phyloP scores from a whole-genome alignment of 768 basidiomycete species.

The Leccinum pellstonianum region DNA sequence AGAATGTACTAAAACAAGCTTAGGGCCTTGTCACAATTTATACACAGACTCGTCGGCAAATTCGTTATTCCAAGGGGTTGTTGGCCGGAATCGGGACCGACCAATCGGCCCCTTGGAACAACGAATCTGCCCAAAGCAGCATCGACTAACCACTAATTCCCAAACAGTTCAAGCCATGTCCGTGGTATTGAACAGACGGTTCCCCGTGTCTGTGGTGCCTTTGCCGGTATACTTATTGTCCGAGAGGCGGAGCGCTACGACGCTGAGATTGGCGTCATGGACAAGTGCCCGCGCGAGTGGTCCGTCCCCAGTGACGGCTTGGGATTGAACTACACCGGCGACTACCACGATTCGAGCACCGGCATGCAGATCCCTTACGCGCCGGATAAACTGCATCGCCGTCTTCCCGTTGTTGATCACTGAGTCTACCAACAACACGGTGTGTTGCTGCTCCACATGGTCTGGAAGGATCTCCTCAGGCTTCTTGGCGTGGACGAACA shows the following conservation, averaged over 20 bases:
- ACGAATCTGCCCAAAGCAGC: too few relatives aligned
- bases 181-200: constrained; percentile 15
- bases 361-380: constrained; percentile 10
- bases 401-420: constrained; percentile 15
- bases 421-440: constrained; percentile 18
- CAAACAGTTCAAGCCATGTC: constrained; percentile 10
- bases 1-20: too few relatives aligned
- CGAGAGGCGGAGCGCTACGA: constrained; percentile 14
- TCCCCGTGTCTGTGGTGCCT: constrained; percentile 15
- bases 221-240: constrained; percentile 16
- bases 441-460: constrained; percentile 12
- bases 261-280: constrained; percentile 14
- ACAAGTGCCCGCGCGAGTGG: constrained; percentile 14
- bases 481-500: constrained; percentile 16
- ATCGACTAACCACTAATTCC: neutral
- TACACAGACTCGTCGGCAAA: too few relatives aligned
- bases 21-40: too few relatives aligned
- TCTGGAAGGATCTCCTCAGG: constrained; percentile 15
- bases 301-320: constrained; percentile 12
- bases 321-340: constrained; percentile 14
- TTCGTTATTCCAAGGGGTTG: too few relatives aligned
- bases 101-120: too few relatives aligned
- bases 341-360: constrained; percentile 17
- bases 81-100: too few relatives aligned
- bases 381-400: constrained; percentile 16